These are phyloP conservation scores for Ganoderma lucidum DNA, from an alignment of 1,284 basidiomycete genomes.

Conservation along the genomic window DNA sequence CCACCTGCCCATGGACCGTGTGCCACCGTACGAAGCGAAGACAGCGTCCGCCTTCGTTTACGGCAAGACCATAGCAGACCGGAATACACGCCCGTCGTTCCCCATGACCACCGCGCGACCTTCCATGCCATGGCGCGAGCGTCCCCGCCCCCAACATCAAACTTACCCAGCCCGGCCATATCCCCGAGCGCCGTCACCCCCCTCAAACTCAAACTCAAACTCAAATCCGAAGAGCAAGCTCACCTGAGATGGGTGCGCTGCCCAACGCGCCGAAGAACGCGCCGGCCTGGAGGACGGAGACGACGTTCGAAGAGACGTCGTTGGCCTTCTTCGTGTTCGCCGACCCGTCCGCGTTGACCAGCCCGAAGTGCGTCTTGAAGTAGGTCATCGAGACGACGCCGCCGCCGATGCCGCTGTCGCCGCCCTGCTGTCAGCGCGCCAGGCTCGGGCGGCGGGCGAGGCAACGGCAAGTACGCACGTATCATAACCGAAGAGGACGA, in stretches of 20 bases:
- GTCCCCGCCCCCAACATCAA: background rate
- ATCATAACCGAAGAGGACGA: constrained; percentile 82
- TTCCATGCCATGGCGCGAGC: background rate
- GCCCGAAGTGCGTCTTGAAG: constrained; percentile 68
- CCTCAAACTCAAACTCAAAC: background rate
- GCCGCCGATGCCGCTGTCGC: constrained; percentile 60
- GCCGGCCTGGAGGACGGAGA: constrained; percentile 82
- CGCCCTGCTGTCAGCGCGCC: background rate
- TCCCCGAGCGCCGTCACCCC: background rate
- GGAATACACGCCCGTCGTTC: background rate
- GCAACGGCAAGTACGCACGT: constrained; percentile 51
- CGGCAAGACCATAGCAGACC: background rate
- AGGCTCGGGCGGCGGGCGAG: background rate
- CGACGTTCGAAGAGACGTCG: constrained; percentile 67
- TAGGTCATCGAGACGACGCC: constrained; percentile 68
- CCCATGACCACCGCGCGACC: background rate
- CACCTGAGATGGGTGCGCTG: constrained; percentile 70
- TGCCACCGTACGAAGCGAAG: background rate
- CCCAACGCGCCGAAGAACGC: constrained; percentile 82
- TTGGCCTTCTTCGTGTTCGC: constrained; percentile 45
- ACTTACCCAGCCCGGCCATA: constrained; percentile 21
- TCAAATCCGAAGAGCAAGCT: background rate
- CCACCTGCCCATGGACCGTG: too few relatives aligned
- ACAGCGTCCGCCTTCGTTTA: background rate
- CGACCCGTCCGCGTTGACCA: constrained; percentile 49